These are phyloP conservation scores for Thermomucor indicae-seudaticae DNA, from an alignment of 371 early-diverging fungal species.

Conservation along the genomic window DNA sequence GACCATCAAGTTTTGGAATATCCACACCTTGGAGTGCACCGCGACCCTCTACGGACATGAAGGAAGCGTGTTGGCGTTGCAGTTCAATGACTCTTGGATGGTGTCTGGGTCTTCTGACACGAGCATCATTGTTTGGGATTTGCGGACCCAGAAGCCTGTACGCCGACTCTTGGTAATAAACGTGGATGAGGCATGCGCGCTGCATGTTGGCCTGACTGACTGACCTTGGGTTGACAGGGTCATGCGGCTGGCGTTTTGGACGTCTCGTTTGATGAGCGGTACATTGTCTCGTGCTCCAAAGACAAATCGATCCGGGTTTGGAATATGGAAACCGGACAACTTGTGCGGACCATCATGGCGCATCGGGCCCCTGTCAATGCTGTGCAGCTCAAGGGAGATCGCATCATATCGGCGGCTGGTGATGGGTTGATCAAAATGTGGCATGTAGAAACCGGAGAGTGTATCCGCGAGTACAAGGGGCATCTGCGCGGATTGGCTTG, in stretches of 20 bases:
- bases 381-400: slow-evolving; percentile 65
- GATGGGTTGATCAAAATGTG: slow-evolving; percentile 87
- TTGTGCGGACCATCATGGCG: slow-evolving; percentile 67
- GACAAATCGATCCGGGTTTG: slow-evolving; percentile 91
- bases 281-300: slow-evolving; percentile 90
- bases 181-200: too few species aligned
- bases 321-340: slow-evolving; percentile 55
- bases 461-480: slow-evolving; percentile 64
- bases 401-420: slow-evolving; percentile 85
- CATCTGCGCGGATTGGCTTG: slow-evolving; percentile 90
- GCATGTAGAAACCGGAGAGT: slow-evolving; percentile 71
- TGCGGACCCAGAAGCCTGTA: slow-evolving; percentile 39
- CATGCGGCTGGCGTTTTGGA: slow-evolving; percentile 81
- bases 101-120: slow-evolving; percentile 93
- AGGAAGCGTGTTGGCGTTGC: slow-evolving; percentile 88
- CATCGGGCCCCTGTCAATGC: slow-evolving; percentile 92
- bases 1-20: slow-evolving; percentile 83
- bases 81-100: slow-evolving; percentile 74
- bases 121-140: slow-evolving; percentile 87
- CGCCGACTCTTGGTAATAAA: slow-evolving; percentile 42
- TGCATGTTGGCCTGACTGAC: too few species aligned
- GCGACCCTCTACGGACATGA: slow-evolving; percentile 83
- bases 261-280: slow-evolving; percentile 66
- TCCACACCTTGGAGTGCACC: slow-evolving; percentile 44
- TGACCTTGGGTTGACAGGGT: too few species aligned